Base-by-base conservation (phyloP, 2,329 filamentous ascomycete genomes). In the Colletotrichum phormii region DNA sequence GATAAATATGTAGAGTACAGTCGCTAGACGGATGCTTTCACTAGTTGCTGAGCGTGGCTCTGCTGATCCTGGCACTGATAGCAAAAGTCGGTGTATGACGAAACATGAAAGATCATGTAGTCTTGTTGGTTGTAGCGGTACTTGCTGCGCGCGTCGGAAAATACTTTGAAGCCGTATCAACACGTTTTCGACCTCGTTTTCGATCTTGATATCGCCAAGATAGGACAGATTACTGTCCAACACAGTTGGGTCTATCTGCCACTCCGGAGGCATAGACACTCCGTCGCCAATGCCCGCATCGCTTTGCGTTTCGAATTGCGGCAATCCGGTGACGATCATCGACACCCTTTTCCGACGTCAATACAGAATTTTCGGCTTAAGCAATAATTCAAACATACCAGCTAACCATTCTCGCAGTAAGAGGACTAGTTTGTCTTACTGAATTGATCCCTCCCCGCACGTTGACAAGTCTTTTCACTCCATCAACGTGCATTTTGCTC, bases 51-150 rank as follows among this genome's bases (percentile, higher is more conserved):
- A 61, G 4, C 26, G 42, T 1, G 64, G 3, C 3, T 68, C 55
- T 1, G 53, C 35, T 2, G 63, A 26, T 2, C 67, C 57, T 35
- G 70, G 33, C 13, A 75, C 60, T 7, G 76, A 53, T 3, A 80
- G 76, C 0, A 90, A 72, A 1, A 90, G 80, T 26, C 83, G 82
- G 71, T 90, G 88, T 0, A 90, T 78, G 26, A 87, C 84, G 74
- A 88, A 90, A 63, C 86, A 89, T 6, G 87, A 86, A 1, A 90
- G 79, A 67, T 90, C 89, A 70, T 90, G 89, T 0, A 90, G 82
- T 58, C 83, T 81, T 0, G 85, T 86, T 0, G 80, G 79, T 1
- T 84, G 74, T 0, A 87, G 71, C 0, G 76, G 75, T 11, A 57
- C 68, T 0, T 67, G 67, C 13, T 78, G 72, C 0, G 81, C 77